A percentile compares a stretch with the other conserved stretches of the same genome.
phyloP scores from a whole-genome alignment of 805 yeast genomes.

The Blastobotrys terrestris region DNA sequence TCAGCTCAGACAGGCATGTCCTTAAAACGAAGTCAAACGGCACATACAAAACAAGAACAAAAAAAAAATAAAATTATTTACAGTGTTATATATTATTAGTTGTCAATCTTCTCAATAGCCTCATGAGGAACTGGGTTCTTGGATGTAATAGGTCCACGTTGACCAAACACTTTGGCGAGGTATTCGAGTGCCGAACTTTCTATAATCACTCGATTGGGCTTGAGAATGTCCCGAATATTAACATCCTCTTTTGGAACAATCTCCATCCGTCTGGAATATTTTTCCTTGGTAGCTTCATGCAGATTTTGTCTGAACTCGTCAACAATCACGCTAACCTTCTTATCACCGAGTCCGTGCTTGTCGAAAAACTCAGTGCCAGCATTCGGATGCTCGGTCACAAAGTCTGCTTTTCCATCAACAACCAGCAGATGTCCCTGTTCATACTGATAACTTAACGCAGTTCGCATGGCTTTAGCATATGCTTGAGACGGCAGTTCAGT shows the following conservation, averaged over 20 bases:
- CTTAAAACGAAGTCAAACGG: no score
- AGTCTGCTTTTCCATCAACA: conserved; percentile 48
- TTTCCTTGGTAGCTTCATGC: conserved; percentile 46
- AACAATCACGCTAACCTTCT: conserved; percentile 56
- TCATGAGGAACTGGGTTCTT: background rate
- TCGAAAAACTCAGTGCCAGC: conserved; percentile 48
- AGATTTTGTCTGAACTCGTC: conserved; percentile 55
- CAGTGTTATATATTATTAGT: background rate
- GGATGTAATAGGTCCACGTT: background rate
- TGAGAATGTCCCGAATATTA: conserved; percentile 75
- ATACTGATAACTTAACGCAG: conserved; percentile 78
- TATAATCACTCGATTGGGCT: conserved; percentile 68
- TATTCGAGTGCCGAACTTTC: conserved; percentile 71
- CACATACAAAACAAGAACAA: no score
- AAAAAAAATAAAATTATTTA: no score
- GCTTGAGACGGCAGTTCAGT: conserved; percentile 69
- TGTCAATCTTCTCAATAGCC: background rate
- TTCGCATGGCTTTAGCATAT: conserved; percentile 69
- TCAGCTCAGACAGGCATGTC: no score
- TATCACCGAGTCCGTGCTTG: conserved; percentile 31
- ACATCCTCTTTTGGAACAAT: conserved; percentile 70
- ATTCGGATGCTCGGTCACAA: conserved; percentile 31
- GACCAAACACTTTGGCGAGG: conserved; percentile 30
- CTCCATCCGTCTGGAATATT: conserved; percentile 48
- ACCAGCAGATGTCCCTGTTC: conserved; percentile 65